Conservation (phyloP, 164 flowering plant genomes). For the Piper longum region DNA sequence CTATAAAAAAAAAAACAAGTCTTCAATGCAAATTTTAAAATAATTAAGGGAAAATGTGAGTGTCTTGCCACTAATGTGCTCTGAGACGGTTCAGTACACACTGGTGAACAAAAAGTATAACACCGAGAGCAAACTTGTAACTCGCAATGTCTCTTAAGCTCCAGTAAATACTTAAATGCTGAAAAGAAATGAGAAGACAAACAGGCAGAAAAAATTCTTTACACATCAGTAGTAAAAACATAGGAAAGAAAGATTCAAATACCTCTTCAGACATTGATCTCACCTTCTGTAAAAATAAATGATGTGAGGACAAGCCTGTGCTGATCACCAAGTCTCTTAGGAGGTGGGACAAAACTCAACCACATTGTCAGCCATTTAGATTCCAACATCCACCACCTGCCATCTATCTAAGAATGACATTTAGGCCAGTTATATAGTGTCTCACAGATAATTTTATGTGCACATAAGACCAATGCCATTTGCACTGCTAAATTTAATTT, state of each 20-base stretch:
- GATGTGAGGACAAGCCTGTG: not conserved
- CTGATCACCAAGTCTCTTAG: not conserved
- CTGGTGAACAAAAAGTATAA: no score
- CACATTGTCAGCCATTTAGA: not conserved
- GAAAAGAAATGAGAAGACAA: not conserved
- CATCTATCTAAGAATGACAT: not conserved
- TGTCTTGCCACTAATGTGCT: no score
- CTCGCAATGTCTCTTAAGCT: no score
- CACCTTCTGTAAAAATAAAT: not conserved
- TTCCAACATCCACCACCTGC: not conserved
- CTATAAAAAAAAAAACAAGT: no score
- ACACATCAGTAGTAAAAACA: not conserved
- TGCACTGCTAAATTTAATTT: conserved; percentile 8
- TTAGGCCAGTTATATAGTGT: not conserved
- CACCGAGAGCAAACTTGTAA: no score
- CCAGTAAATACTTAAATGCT: not conserved
- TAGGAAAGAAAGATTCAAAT: not conserved
- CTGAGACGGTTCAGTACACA: no score
- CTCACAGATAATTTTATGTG: not conserved
- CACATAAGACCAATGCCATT: not conserved
- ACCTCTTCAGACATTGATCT: not conserved
- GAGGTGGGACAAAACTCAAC: not conserved
- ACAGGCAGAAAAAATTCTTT: not conserved
- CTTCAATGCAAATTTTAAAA: no score
- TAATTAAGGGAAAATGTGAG: no score